These are phyloP conservation scores for Berkeleyomyces rouxiae DNA, from an alignment of 2,329 filamentous ascomycete species.

Conservation along the genomic window DNA sequence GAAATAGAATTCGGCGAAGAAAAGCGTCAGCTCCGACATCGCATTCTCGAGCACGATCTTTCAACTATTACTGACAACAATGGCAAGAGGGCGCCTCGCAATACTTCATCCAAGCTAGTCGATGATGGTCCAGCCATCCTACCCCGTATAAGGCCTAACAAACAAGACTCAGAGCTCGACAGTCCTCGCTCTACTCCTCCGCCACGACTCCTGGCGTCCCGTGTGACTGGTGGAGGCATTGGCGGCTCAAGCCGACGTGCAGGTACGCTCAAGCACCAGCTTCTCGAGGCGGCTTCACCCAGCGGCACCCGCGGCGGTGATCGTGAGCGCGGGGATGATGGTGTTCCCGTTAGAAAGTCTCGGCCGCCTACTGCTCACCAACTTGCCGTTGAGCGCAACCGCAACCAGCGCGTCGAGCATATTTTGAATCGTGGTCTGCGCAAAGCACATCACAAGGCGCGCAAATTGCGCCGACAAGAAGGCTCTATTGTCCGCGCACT, in stretches of 20 bases:
- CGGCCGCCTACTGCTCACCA: constrained; percentile 69
- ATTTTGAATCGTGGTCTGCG: constrained; percentile 62
- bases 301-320: constrained; percentile 34
- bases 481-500: constrained; percentile 51
- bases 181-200: constrained; percentile 28
- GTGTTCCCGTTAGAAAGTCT: constrained; percentile 43
- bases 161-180: constrained; percentile 36
- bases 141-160: constrained; percentile 45
- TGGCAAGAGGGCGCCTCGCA: constrained; percentile 35
- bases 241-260: background rate
- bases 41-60: constrained; percentile 61
- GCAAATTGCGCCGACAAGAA: constrained; percentile 44
- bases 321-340: constrained; percentile 23
- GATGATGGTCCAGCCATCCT: constrained; percentile 42
- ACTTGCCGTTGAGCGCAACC: constrained; percentile 61
- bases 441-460: constrained; percentile 45
- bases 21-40: constrained; percentile 58
- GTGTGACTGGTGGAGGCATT: constrained; percentile 23
- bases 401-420: constrained; percentile 64
- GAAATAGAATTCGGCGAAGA: constrained; percentile 54
- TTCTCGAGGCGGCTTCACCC: constrained; percentile 45
- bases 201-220: constrained; percentile 12
- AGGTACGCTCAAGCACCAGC: constrained; percentile 38
- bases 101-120: constrained; percentile 21
- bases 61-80: constrained; percentile 47